A percentile compares a stretch with the other conserved stretches of the same genome.
Conservation (phyloP, 306 rosid species). For the Aeschynomene evenia region DNA sequence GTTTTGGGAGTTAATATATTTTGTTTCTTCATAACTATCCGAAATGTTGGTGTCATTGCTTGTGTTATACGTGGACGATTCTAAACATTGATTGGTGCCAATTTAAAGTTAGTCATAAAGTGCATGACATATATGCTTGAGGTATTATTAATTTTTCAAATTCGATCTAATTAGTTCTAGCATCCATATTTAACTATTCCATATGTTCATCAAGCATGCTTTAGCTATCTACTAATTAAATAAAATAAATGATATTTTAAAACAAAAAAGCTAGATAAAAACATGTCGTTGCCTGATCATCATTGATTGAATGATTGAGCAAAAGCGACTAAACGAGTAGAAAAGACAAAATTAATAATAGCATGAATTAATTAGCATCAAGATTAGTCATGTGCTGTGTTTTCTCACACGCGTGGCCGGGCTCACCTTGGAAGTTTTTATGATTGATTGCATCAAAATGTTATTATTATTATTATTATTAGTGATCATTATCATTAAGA, state of each 20-base stretch:
- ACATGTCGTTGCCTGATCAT: slow-evolving; percentile 8
- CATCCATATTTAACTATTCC: no score
- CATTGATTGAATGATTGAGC: slow-evolving; percentile 17
- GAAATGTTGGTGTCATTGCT: background rate
- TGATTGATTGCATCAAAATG: slow-evolving; percentile 29
- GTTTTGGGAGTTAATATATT: background rate
- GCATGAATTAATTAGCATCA: background rate
- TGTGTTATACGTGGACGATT: slow-evolving; percentile 15
- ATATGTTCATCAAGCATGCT: background rate
- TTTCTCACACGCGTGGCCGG: slow-evolving; percentile 5
- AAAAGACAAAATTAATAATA: slow-evolving; percentile 23
- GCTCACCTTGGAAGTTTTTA: slow-evolving; percentile 3
- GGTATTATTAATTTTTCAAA: background rate
- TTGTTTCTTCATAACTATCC: background rate
- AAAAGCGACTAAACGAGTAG: slow-evolving; percentile 11
- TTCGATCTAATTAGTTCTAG: background rate
- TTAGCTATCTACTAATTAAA: background rate
- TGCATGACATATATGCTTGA: slow-evolving; percentile 8
- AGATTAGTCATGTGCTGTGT: background rate
- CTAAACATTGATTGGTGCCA: slow-evolving; percentile 5
- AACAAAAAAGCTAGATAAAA: background rate
- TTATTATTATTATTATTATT: background rate
- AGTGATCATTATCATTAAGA: background rate
- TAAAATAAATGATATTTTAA: background rate
- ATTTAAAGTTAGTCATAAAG: background rate